These are phyloP conservation scores for Cyberlindnera euphorbiae DNA, from an alignment of 805 yeast species.

Conservation along the genomic window DNA sequence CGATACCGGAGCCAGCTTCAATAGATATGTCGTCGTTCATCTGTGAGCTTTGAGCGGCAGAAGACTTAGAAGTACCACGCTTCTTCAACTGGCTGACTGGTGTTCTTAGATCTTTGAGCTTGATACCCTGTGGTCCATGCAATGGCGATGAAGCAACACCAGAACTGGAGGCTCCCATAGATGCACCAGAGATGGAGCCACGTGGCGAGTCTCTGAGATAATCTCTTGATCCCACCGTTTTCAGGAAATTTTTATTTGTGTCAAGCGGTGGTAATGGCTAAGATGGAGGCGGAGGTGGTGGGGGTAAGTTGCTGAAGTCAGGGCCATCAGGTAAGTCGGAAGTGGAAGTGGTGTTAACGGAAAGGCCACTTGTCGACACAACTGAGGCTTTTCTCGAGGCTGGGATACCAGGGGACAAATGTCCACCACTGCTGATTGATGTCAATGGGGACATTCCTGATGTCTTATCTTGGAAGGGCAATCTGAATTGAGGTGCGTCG, in stretches of 20 bases:
- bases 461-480: constrained; percentile 58
- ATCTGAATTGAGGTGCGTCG: constrained; percentile 54
- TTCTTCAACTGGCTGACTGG: constrained; percentile 16
- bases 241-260: constrained; percentile 6
- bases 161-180: constrained; percentile 4
- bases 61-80: constrained; percentile 18
- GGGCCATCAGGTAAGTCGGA: constrained; percentile 26
- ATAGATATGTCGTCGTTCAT: constrained; percentile 17
- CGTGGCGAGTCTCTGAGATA: constrained; percentile 38
- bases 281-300: constrained; percentile 50
- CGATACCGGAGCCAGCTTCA: constrained; percentile 14
- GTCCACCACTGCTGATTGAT: constrained; percentile 7
- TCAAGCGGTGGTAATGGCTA: constrained; percentile 40
- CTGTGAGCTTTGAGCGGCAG: constrained; percentile 17
- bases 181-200: constrained; percentile 38
- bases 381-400: constrained; percentile 36
- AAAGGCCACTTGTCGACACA: constrained; percentile 29
- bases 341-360: constrained; percentile 25
- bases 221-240: constrained; percentile 15
- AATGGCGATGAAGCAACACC: background rate
- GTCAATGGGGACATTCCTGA: constrained; percentile 11
- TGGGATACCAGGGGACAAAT: constrained; percentile 13
- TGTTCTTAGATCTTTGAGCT: constrained; percentile 20
- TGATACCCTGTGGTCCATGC: constrained; percentile 7
- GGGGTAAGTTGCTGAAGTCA: constrained; percentile 40